phyloP scores from a whole-genome alignment of 768 basidiomycete species.

The Infundibulicybe gibba region DNA sequence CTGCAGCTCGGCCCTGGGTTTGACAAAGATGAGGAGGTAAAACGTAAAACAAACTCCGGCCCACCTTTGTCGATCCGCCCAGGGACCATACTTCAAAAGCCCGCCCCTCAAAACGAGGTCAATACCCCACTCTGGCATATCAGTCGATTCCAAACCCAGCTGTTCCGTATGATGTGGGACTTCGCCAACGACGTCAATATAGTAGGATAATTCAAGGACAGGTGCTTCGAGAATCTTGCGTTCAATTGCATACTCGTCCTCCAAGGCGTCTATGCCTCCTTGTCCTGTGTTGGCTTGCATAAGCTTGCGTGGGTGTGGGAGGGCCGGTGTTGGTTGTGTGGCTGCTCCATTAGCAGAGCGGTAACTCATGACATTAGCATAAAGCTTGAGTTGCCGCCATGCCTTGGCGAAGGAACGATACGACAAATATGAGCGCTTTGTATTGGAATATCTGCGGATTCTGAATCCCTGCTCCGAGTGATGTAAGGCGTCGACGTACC shows the following conservation, averaged over 20 bases:
- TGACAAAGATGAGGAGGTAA: not conserved
- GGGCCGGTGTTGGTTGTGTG: slow-evolving; percentile 12
- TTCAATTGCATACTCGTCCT: slow-evolving; percentile 88
- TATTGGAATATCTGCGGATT: slow-evolving; percentile 23
- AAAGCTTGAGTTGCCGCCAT: slow-evolving; percentile 53
- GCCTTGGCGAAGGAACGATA: slow-evolving; percentile 42
- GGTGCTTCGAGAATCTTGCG: slow-evolving; percentile 79
- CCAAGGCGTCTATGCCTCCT: slow-evolving; percentile 9
- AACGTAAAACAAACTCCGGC: not conserved
- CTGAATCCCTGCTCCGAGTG: slow-evolving; percentile 1
- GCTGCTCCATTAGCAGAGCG: slow-evolving; percentile 18
- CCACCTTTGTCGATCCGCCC: slow-evolving; percentile 93
- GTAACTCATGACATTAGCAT: slow-evolving; percentile 32
- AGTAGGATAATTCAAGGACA: slow-evolving; percentile 78
- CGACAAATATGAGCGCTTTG: slow-evolving; percentile 27
- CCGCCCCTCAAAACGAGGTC: slow-evolving; percentile 81
- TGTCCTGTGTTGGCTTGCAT: slow-evolving; percentile 39
- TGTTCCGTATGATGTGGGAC: slow-evolving; percentile 44
- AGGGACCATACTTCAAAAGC: slow-evolving; percentile 83
- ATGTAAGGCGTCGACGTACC: slow-evolving; percentile 23
- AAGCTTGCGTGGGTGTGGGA: slow-evolving; percentile 16
- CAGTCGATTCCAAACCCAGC: slow-evolving; percentile 55
- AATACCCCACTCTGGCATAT: slow-evolving; percentile 84
- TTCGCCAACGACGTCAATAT: slow-evolving; percentile 77
- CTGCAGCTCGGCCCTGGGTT: slow-evolving; percentile 67